Percentiles rank a stretch among this genome's conserved stretches.
Conservation (phyloP, 2,329 filamentous ascomycete species). For the Trichoderma breve region DNA sequence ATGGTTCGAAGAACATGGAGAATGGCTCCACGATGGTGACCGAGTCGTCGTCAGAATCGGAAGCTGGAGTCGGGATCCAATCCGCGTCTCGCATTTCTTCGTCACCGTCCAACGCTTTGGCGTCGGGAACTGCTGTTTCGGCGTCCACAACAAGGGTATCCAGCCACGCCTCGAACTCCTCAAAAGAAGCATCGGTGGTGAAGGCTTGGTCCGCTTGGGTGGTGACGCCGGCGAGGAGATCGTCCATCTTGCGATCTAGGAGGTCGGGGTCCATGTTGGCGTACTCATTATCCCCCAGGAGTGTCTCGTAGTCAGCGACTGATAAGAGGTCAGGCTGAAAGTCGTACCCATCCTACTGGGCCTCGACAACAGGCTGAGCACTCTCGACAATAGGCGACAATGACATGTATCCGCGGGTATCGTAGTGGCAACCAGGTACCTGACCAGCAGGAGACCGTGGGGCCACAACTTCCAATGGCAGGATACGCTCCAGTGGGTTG, state of each 20-base stretch:
- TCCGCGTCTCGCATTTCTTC: constrained; percentile 1
- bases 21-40: neutral
- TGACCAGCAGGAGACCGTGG: constrained; percentile 9
- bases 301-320: constrained; percentile 2
- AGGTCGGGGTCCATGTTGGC: constrained; percentile 15
- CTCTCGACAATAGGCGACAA: constrained; percentile 12
- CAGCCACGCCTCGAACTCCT: constrained; percentile 4
- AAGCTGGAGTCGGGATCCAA: neutral
- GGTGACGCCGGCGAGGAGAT: constrained; percentile 1
- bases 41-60: neutral
- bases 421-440: neutral
- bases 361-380: constrained; percentile 3
- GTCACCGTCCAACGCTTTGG: neutral
- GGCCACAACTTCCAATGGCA: constrained; percentile 18
- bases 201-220: neutral
- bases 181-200: neutral
- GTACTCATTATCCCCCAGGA: neutral
- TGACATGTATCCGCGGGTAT: constrained; percentile 7
- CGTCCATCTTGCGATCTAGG: constrained; percentile 10
- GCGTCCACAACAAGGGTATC: neutral
- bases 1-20: neutral
- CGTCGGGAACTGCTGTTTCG: neutral
- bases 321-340: neutral
- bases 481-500: neutral
- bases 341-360: constrained; percentile 18